A percentile compares a stretch with the other conserved stretches of the same genome.
Evolutionary conservation across 768 basidiomycete genomes (phyloP).

Genomic region (Porphyrellus cyaneotinctus): DNA sequence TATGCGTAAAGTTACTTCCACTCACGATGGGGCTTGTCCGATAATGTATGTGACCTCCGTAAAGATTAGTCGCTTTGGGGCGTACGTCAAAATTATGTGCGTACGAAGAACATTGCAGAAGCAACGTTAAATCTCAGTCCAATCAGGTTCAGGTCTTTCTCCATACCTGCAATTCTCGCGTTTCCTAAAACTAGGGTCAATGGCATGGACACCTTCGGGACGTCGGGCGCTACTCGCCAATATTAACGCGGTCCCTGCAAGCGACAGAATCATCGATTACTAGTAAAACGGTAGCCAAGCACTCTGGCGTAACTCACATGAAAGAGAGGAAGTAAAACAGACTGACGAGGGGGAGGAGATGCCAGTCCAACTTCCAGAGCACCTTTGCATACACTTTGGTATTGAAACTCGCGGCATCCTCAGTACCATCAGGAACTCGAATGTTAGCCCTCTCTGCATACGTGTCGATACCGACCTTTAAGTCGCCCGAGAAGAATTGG

Average conservation of each 20-base stretch:
- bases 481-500: no score
- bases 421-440: not conserved
- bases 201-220: not conserved
- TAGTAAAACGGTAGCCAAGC: no score
- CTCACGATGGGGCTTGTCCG: not conserved
- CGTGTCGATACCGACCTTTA: not conserved
- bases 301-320: not conserved
- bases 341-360: not conserved
- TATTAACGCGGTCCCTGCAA: not conserved
- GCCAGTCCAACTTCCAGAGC: not conserved
- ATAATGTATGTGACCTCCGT: not conserved
- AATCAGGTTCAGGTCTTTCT: not conserved
- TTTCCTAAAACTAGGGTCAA: not conserved
- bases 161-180: not conserved
- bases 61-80: not conserved
- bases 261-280: no score
- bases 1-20: not conserved
- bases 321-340: not conserved
- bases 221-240: not conserved
- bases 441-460: not conserved
- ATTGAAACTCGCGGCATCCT: not conserved
- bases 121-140: not conserved
- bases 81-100: not conserved
- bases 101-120: not conserved
- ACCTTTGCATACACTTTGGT: not conserved